These are phyloP conservation scores for Monosporascus sp. DNA, from an alignment of 2,329 filamentous ascomycete species.

Conservation along the genomic window DNA sequence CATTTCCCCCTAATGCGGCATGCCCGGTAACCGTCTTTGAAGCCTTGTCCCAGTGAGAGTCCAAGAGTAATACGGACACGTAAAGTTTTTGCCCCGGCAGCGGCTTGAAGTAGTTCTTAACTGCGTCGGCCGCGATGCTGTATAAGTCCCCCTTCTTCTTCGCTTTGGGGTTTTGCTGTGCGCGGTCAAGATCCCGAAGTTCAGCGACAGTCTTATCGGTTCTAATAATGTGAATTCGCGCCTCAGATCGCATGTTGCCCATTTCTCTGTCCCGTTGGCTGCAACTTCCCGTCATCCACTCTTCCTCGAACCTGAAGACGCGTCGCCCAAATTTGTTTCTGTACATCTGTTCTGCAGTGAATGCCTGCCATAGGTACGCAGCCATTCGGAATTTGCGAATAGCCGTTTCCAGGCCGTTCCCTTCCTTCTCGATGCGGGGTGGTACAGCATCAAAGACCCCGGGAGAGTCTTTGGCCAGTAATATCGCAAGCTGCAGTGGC, in stretches of 20 bases:
- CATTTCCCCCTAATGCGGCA: slow-evolving; percentile 72
- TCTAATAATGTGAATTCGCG: slow-evolving; percentile 81
- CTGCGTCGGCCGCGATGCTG: slow-evolving; percentile 68
- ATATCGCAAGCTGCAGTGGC: slow-evolving; percentile 81
- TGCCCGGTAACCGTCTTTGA: slow-evolving; percentile 70
- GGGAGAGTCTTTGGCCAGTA: slow-evolving; percentile 83
- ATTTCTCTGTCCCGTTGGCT: slow-evolving; percentile 67
- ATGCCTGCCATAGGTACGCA: slow-evolving; percentile 94
- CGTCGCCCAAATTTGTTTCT: slow-evolving; percentile 81
- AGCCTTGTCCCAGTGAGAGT: slow-evolving; percentile 78
- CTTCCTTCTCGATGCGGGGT: slow-evolving; percentile 69
- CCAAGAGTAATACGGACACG: slow-evolving; percentile 79
- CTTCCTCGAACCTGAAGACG: slow-evolving; percentile 87
- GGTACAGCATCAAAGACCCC: slow-evolving; percentile 80
- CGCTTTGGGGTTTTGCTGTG: slow-evolving; percentile 69
- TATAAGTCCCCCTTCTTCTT: slow-evolving; percentile 70
- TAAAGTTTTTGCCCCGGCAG: slow-evolving; percentile 76
- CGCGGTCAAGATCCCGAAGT: slow-evolving; percentile 69
- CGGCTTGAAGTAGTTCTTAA: slow-evolving; percentile 71
- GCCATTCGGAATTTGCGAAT: slow-evolving; percentile 91
- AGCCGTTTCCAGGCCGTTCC: slow-evolving; percentile 74
- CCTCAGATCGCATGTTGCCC: slow-evolving; percentile 79
- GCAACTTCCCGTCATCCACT: slow-evolving; percentile 81
- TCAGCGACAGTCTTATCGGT: slow-evolving; percentile 80
- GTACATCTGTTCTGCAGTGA: slow-evolving; percentile 94